phyloP scores from a whole-genome alignment of 352 stramenopile genomes.

The Globisporangium apiculatum region DNA sequence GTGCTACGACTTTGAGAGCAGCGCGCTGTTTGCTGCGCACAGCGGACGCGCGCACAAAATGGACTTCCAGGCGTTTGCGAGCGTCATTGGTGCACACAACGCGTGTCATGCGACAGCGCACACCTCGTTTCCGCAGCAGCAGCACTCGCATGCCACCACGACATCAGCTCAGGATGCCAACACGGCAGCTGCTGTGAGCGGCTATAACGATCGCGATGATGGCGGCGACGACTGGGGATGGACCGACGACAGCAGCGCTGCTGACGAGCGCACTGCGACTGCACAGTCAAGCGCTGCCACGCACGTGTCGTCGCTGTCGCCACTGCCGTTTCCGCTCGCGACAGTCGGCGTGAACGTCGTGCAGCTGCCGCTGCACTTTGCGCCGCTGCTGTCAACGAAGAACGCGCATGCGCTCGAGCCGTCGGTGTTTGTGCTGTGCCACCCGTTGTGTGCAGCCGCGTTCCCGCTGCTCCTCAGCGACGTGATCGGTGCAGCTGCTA shows the following conservation, averaged over 20 bases:
- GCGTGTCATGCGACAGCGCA: slow-evolving; percentile 2
- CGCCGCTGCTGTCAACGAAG: slow-evolving; percentile 43
- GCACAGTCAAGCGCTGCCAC: not conserved
- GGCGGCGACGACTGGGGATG: slow-evolving; percentile 45
- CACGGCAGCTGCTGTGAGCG: not conserved
- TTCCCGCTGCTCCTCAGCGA: slow-evolving; percentile 69
- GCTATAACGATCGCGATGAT: not conserved
- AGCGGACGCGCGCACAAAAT: slow-evolving; percentile 22
- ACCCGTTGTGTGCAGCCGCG: slow-evolving; percentile 53
- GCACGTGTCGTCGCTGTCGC: not conserved
- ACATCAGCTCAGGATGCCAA: no score
- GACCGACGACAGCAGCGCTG: slow-evolving; percentile 22
- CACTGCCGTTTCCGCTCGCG: not conserved
- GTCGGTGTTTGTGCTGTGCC: slow-evolving; percentile 66
- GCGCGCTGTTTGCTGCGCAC: slow-evolving; percentile 8
- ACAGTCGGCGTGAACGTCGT: slow-evolving; percentile 28
- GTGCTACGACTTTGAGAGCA: slow-evolving; percentile 47
- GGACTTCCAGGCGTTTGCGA: slow-evolving; percentile 42
- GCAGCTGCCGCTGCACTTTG: slow-evolving; percentile 51
- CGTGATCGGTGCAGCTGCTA: slow-evolving; percentile 12
- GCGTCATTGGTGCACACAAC: slow-evolving; percentile 16
- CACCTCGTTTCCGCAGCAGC: not conserved
- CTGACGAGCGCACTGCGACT: not conserved
- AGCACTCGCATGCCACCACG: not conserved
- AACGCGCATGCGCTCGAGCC: slow-evolving; percentile 24